Evolutionary conservation across 1,284 basidiomycete genomes (phyloP).

Genomic region (Porphyrellus sp.): DNA sequence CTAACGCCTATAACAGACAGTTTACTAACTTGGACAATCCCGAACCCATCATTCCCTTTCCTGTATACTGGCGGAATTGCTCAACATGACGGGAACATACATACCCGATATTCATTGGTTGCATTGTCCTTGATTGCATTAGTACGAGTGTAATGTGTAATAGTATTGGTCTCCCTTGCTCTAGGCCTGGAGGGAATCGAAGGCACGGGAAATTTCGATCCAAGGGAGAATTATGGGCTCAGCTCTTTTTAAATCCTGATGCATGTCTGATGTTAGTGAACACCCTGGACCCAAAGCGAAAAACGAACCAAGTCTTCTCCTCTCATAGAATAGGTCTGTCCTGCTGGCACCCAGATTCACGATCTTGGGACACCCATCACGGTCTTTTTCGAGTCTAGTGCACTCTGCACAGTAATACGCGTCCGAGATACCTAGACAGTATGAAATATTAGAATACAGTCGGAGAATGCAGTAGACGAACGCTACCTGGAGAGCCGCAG

Average conservation of each 20-base stretch:
- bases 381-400: constrained; percentile 92
- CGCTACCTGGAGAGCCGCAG: constrained; percentile 85
- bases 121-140: constrained; percentile 4
- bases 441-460: neutral
- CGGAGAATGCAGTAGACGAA: constrained; percentile 3
- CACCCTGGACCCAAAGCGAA: neutral
- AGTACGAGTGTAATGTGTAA: constrained; percentile 10
- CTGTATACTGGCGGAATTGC: constrained; percentile 48
- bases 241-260: constrained; percentile 78
- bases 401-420: constrained; percentile 98
- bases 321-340: constrained; percentile 87
- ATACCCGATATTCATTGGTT: neutral
- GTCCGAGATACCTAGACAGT: constrained; percentile 80
- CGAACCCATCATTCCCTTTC: constrained; percentile 56
- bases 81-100: constrained; percentile 1
- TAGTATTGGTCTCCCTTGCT: constrained; percentile 7
- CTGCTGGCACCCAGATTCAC: constrained; percentile 91
- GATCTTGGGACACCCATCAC: constrained; percentile 98
- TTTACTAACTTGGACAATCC: constrained; percentile 61
- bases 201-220: neutral
- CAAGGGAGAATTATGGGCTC: constrained; percentile 17
- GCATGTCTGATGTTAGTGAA: constrained; percentile 6
- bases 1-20: constrained; percentile 39
- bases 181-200: neutral
- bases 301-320: constrained; percentile 55